Base-by-base conservation (phyloP, 164 flowering plant genomes). In the Umbilicus rupestris region DNA sequence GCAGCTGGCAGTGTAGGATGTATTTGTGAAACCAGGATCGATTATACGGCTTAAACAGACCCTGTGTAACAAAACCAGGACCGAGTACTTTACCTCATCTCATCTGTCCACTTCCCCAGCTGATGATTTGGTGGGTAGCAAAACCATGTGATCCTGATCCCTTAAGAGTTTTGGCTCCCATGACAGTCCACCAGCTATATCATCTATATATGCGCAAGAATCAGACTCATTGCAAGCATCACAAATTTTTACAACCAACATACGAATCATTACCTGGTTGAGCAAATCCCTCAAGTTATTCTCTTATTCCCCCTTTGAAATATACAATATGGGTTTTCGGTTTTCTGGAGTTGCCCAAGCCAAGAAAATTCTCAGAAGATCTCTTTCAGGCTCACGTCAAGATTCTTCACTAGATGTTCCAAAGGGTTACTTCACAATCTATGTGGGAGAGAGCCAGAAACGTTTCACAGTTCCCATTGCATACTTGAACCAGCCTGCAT, bases 111-210 rank as follows among this genome's bases (percentile, higher is more conserved):
- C 14, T 3, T 5, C 19, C 14, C 17, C 14, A 17, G 19, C 24
- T 47, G 24, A 47, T 16, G 8, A 47, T 47, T 47, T 47, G 52
- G 52, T 47, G 22, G 52, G 52, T 47, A 24, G 8, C 52, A 47
- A n/a, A 47, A n/a, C 52, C 52, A 47, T 47, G 52, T 47, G 52
- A 47, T 47, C 52, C 52, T 47, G 52, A 47, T 47, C 52, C 52
- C 19, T 47, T 47, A 47, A 19, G 7, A 47, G 37, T 19, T 46
- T 47, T n/a, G 52, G 6, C 5, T 47, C 52, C 19, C 24, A 2
- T 47, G 22, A 47, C 20, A 16, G 22, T 47, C 19, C 52, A 17
- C 19, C 19, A 22, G 3, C 52, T 2, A 47, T 16, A 44, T 47
- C 52, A 16, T 47, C 52, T 47, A 3, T 47, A 47, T 47, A 47